Evolutionary conservation across 495 filamentous ascomycete genomes (phyloP).

Genomic region (Recurvomyces mirabilis): DNA sequence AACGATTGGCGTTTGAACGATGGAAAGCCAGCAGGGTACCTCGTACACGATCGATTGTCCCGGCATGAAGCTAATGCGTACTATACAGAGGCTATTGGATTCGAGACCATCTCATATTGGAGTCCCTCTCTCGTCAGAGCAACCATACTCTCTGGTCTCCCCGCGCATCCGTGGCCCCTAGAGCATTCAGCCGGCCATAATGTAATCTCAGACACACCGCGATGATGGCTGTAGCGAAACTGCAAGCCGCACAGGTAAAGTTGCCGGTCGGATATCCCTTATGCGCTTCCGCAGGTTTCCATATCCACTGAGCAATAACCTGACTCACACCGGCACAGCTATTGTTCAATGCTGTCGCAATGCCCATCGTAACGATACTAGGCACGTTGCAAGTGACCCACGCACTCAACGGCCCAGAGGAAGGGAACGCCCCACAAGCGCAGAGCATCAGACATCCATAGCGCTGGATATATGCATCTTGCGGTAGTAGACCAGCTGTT

Average conservation of each 20-base stretch:
- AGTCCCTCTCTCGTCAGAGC: no score
- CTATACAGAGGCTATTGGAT: no score
- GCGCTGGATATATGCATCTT: slow-evolving; percentile 9
- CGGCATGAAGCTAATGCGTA: no score
- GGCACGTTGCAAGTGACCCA: slow-evolving; percentile 18
- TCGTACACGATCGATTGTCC: no score
- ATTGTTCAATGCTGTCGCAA: slow-evolving; percentile 17
- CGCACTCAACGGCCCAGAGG: slow-evolving; percentile 7
- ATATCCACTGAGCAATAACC: slow-evolving; percentile 19
- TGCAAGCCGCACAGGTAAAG: slow-evolving; percentile 15
- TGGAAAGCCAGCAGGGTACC: no score
- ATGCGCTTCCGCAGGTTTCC: slow-evolving; percentile 10
- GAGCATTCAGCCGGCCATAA: slow-evolving; percentile 11
- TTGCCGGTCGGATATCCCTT: slow-evolving; percentile 16
- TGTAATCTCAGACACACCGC: slow-evolving; percentile 9
- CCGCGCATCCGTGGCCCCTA: slow-evolving; percentile 2
- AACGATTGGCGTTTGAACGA: no score
- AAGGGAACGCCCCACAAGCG: slow-evolving; percentile 14
- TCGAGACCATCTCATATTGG: no score
- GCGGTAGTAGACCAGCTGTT: slow-evolving; percentile 14
- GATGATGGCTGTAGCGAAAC: slow-evolving; percentile 8
- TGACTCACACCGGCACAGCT: slow-evolving; percentile 10
- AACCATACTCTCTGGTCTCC: slow-evolving; percentile 12
- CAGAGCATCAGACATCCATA: slow-evolving; percentile 16
- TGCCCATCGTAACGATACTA: slow-evolving; percentile 7